Conservation (phyloP, 1,139 yeast genomes). For the Pichia sp. region DNA sequence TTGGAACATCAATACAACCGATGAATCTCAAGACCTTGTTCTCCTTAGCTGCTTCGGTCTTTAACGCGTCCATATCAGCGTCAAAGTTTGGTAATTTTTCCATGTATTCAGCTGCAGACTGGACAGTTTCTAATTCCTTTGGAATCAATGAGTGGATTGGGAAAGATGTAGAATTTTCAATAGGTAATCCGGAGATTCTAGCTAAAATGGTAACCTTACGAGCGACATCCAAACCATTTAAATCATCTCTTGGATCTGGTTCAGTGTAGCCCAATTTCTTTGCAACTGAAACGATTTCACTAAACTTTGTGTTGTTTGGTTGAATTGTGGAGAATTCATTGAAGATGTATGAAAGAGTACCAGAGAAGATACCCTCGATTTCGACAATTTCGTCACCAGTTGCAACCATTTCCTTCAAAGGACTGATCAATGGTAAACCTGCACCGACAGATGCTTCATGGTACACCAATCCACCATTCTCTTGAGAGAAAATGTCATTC, state of each 20-base stretch:
- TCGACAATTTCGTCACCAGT: conserved; percentile 91
- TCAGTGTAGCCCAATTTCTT: conserved; percentile 93
- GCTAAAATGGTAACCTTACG: conserved; percentile 95
- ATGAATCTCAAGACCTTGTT: conserved; percentile 88
- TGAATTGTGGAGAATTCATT: conserved; percentile 78
- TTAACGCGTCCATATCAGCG: conserved; percentile 64
- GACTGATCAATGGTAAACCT: conserved; percentile 88
- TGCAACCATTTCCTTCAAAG: conserved; percentile 75
- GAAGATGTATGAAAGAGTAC: conserved; percentile 93
- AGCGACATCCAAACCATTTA: conserved; percentile 96
- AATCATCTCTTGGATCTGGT: conserved; percentile 98
- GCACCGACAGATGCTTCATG: conserved; percentile 99
- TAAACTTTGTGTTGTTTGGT: conserved; percentile 60
- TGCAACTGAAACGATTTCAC: conserved; percentile 85
- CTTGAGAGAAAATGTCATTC: conserved; percentile 60
- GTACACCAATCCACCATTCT: conserved; percentile 76
- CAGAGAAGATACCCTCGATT: conserved; percentile 95
- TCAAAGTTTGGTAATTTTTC: conserved; percentile 78
- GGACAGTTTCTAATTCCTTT: conserved; percentile 66
- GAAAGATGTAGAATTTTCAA: conserved; percentile 88
- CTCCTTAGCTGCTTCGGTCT: conserved; percentile 81
- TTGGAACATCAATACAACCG: conserved; percentile 76
- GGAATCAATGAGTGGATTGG: conserved; percentile 94
- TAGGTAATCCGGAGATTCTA: conserved; percentile 79
- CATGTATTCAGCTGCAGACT: conserved; percentile 72